These are phyloP conservation scores for Tetrapisispora nanseiensis DNA, from an alignment of 805 yeast species.

Conservation along the genomic window DNA sequence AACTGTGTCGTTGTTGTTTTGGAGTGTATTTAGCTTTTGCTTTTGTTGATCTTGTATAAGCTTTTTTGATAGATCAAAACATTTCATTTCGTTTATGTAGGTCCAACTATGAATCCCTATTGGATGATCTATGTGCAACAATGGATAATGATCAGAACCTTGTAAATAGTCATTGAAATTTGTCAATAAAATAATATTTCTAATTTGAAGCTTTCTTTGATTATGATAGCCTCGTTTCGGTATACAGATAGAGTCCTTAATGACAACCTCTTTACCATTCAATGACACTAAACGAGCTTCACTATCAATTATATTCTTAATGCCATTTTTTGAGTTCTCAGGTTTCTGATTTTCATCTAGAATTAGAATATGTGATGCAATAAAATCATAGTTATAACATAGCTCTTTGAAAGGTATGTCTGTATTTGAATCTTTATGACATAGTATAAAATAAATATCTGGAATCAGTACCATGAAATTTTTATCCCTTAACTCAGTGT, in stretches of 20 bases:
- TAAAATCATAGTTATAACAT: constrained; percentile 50
- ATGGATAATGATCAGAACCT: constrained; percentile 44
- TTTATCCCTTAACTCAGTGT: constrained; percentile 38
- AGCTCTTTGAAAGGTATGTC: constrained; percentile 38
- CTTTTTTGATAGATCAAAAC: neutral
- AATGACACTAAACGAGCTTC: constrained; percentile 37
- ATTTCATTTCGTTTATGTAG: constrained; percentile 8
- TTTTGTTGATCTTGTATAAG: neutral
- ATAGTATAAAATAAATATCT: constrained; percentile 37
- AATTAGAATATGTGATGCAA: constrained; percentile 51
- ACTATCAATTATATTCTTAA: neutral
- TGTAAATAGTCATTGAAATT: constrained; percentile 54
- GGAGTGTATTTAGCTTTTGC: neutral
- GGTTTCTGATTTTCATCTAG: constrained; percentile 18
- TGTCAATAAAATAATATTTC: constrained; percentile 38
- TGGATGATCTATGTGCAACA: constrained; percentile 50
- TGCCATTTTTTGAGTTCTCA: neutral
- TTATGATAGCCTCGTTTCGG: constrained; percentile 49
- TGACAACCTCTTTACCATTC: constrained; percentile 44
- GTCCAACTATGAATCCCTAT: constrained; percentile 35
- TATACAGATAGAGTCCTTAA: constrained; percentile 23
- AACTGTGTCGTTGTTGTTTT: neutral
- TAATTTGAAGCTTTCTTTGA: constrained; percentile 36
- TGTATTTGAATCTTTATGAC: constrained; percentile 32
- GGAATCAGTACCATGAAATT: constrained; percentile 61